Conservation (phyloP, 2,329 filamentous ascomycete genomes). For the Apiospora marii region DNA sequence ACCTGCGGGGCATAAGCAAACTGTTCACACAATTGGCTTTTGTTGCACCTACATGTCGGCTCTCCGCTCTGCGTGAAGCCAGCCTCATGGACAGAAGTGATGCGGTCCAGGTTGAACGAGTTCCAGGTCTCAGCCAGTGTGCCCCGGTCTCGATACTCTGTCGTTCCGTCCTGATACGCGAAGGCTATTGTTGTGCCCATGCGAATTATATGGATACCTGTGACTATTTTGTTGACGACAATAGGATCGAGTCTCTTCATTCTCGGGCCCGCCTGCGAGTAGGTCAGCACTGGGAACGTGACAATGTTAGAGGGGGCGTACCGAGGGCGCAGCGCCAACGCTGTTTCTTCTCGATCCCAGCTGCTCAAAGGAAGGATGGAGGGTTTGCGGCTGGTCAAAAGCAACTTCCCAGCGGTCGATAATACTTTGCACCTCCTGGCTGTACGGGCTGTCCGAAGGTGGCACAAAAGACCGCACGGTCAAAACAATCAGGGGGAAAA, state of each 20-base stretch:
- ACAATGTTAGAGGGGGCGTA: slow-evolving; percentile 26
- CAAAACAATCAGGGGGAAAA: slow-evolving; percentile 69
- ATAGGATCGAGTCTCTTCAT: slow-evolving; percentile 74
- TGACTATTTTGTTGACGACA: slow-evolving; percentile 72
- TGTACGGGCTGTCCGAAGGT: slow-evolving; percentile 61
- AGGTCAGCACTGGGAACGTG: neutral
- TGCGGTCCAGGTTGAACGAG: slow-evolving; percentile 68
- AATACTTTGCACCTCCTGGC: slow-evolving; percentile 73
- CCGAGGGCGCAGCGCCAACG: slow-evolving; percentile 38
- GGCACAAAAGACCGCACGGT: slow-evolving; percentile 74
- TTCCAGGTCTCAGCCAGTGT: slow-evolving; percentile 74
- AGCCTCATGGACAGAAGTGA: slow-evolving; percentile 76
- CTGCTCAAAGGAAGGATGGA: slow-evolving; percentile 82
- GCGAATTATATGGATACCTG: slow-evolving; percentile 73
- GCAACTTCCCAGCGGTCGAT: slow-evolving; percentile 86
- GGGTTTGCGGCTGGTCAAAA: slow-evolving; percentile 66
- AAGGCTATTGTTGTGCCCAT: slow-evolving; percentile 77
- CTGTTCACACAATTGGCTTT: neutral
- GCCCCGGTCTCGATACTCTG: slow-evolving; percentile 80
- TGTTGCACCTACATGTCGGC: slow-evolving; percentile 63
- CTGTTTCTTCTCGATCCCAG: slow-evolving; percentile 70
- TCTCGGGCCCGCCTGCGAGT: slow-evolving; percentile 30
- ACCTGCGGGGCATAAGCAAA: slow-evolving; percentile 46
- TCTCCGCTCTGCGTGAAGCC: slow-evolving; percentile 77
- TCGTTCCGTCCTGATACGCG: slow-evolving; percentile 79